A percentile compares a stretch with the other conserved stretches of the same genome.
phyloP scores from a whole-genome alignment of 176 grass and related monocot species.

The Carex kokanica region DNA sequence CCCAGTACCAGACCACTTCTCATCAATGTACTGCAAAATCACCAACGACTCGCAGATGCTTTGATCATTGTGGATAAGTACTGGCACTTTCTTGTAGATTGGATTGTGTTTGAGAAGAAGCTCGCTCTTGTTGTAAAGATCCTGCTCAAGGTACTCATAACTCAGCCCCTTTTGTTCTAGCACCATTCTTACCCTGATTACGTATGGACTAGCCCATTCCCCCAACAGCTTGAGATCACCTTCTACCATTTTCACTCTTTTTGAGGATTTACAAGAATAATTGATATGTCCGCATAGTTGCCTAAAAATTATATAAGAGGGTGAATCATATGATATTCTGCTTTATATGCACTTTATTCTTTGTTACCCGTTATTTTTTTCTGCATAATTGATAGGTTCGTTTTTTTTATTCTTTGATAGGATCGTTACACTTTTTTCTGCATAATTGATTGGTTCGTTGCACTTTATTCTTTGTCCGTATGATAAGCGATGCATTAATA shows the following conservation, averaged over 20 bases:
- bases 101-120: constrained; percentile 30
- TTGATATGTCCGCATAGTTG: not conserved
- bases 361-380: not conserved
- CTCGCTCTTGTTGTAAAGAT: constrained; percentile 14
- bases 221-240: constrained; percentile 24
- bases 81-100: constrained; percentile 20
- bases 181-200: not conserved
- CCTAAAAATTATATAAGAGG: not conserved
- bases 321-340: not conserved
- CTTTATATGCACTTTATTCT: not conserved
- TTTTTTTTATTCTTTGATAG: no score
- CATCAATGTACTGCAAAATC: constrained; percentile 30
- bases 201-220: not conserved
- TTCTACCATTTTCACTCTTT: not conserved
- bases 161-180: constrained; percentile 22
- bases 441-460: no score
- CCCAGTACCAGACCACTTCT: not conserved
- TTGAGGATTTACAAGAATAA: not conserved
- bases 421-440: no score
- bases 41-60: constrained; percentile 21
- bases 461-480: no score
- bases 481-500: no score
- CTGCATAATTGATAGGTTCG: not conserved
- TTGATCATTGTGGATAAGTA: constrained; percentile 11
- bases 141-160: constrained; percentile 16